Percentiles rank a stretch among this genome's conserved stretches.
phyloP scores from a whole-genome alignment of 306 rosid genomes.

The Carpinus fangiana region DNA sequence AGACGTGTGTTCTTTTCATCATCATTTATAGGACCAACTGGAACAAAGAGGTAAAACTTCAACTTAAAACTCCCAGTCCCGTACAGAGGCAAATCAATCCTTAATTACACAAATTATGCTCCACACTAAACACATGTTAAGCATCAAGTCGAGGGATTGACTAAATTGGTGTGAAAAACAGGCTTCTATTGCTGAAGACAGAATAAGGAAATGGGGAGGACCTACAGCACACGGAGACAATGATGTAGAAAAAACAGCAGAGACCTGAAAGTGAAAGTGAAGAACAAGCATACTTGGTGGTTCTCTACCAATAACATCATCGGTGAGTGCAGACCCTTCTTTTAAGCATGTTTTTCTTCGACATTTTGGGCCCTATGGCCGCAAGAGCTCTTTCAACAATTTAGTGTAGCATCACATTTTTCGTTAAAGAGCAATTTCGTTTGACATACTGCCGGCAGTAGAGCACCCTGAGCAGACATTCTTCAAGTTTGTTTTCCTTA shows the following conservation, averaged over 20 bases:
- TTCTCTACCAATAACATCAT: background rate
- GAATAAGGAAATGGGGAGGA: conserved; percentile 55
- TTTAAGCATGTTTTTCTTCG: background rate
- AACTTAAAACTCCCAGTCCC: too few relatives aligned
- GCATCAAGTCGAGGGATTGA: background rate
- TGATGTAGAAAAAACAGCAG: conserved; percentile 4
- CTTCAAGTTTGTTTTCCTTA: too few relatives aligned
- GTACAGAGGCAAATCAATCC: background rate
- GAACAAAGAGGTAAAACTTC: conserved; percentile 56
- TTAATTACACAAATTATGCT: background rate
- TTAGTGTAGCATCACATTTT: background rate
- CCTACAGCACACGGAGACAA: background rate
- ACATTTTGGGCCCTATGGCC: background rate
- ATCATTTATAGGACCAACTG: conserved; percentile 71
- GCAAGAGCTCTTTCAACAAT: background rate
- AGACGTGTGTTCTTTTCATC: conserved; percentile 54
- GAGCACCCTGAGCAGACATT: too few relatives aligned
- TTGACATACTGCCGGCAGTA: too few relatives aligned
- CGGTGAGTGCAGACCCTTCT: background rate
- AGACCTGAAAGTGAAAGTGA: background rate
- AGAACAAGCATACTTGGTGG: too few relatives aligned
- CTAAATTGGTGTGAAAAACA: conserved; percentile 26
- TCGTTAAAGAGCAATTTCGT: background rate
- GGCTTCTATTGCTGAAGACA: conserved; percentile 51
- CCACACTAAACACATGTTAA: too few relatives aligned